Base-by-base conservation (phyloP, 1,284 basidiomycete species). In the Ceratobasidium sp. region DNA sequence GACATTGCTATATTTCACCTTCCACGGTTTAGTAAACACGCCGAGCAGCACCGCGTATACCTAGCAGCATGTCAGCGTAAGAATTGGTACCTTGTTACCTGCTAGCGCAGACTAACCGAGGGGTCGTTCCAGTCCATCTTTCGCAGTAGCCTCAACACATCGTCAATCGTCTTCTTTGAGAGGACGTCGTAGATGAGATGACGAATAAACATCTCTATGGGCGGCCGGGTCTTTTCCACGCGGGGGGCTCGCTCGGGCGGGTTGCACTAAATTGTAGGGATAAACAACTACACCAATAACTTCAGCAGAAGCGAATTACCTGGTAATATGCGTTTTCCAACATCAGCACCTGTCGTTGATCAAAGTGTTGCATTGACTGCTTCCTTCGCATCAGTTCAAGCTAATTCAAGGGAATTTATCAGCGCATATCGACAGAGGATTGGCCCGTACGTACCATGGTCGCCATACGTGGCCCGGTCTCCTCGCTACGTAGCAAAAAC, bases 251-350 rank as follows among this genome's bases (percentile, higher is more conserved):
- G 91, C 81, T 99, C 96, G 0, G 98, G 98, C 1, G 98, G 98
- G 81, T 99, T 98, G 84, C 97, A 98, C 92, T 99, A 80, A 13
- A 49, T 76, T 29, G 46, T 29, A 68, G 19, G 62, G 46, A 77
- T 77, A 80, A 77, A 49, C 52, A 54, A 40, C 40, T 67, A 34
- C 43, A 4, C 2, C 37, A 49, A 17, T 43, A 54, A 40, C 44
- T 25, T 8, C 56, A 66, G n/a, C 32, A 32, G 49, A 54, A 62
- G 34, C 19, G 25, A 59, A 56, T 76, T 77, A 95, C 95, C 88
- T 96, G 96, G 83, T 99, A 99, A 84, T 99, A 99, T 0, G 98
- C 98, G 82, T 99, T 99, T 84, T 99, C 98, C 43, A 99, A 89
- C 80, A 99, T 86, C 37, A 99, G 87, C 4, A 92, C 86, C 81